Evolutionary conservation across 192 early-diverging fungal species (phyloP), one percentile per base, ranked within the genome.

Genomic region (Dissophora ornata): DNA sequence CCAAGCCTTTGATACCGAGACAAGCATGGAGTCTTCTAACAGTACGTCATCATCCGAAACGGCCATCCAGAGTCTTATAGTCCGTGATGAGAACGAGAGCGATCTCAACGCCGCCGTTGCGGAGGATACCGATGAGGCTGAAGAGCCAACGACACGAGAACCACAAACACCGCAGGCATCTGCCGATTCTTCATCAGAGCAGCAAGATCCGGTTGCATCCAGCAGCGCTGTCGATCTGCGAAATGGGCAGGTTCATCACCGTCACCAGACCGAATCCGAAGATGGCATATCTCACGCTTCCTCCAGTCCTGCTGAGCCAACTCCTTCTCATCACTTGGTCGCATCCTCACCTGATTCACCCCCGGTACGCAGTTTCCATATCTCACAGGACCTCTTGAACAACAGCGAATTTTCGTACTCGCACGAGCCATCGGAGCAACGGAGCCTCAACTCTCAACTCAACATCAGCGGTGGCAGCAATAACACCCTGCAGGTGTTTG

Each of bases 371-470:
- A 49, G 28, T 13, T 62, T 77, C 29, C 73, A 77, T 24, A 77
- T 77, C 53, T 34, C 28, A 19, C 49, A 67, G 45, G 73, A 77
- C 32, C 22, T 77, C 9, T 42, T 77, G 51, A 77, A 77, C 38
- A 77, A 77, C 53, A 38, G 64, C 5, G 73, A 67, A 28, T 77
- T 77, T 41, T 77, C 73, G 2, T 77, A 67, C 33, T 67, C 73
- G 13, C 67, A 67, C 32, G 73, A 77, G 53, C 73, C 73, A 2
- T 42, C 52, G 57, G 71, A 41, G 24, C 71, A 77, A 40, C 47
- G 71, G 12, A 57, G 22, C 33, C 30, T 42, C 3, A 57, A 69
- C 18, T 41, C 62, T 18, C 65, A 67, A 21, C 28, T 60, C 1
- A 33, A 33, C 13, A 41, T 32, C 22, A 61, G 57, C 46, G 59